Evolutionary conservation across 2,329 filamentous ascomycete species (phyloP), one percentile per base, ranked within the genome.

Genomic region (Fusarium mundagurra): DNA sequence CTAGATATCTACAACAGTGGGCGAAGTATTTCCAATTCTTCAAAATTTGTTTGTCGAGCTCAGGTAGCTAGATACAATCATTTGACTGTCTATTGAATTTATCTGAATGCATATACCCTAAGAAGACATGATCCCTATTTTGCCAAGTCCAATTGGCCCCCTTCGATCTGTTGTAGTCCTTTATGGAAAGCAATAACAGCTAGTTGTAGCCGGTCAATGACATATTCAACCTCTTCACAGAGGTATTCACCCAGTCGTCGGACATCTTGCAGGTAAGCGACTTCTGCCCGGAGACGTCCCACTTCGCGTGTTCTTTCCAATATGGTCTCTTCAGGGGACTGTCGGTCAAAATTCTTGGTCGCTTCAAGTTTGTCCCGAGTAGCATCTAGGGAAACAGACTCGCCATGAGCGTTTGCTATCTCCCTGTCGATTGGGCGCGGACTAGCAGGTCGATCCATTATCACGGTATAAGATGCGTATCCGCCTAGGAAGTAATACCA

Each of bases 371-470:
- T 61, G 14, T 66, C 63, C 31, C 41, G 41, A 43, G 57, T 55
- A 39, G 43, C 41, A 33, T 66, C 63, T 45, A 62, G 47, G 2
- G 57, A 61, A 18, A 66, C 57, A 38, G 63, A 66, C 34, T 66
- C 41, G 29, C 57, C 41, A 13, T 55, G 17, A 22, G 63, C 57
- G 16, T 62, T 55, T 29, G 48, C 63, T 47, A 66, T 62, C 41
- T 61, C 43, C 43, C 58, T 66, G n/a, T 66, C 48, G 41, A 66
- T 66, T n/a, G 48, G 57, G 33, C 58, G 48, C 22, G 50, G 50
- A 48, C 58, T 61, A 53, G 63, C 63, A 51, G 57, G 63, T 44
- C 63, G 63, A 61, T 66, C 57, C 57, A 66, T 66, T 61, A 24
- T n/a, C 54, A 58, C 50, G 39, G 33, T 64, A 20, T 6, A 48